These are phyloP conservation scores for Yamadazyma diddensiae DNA, from an alignment of 1,139 yeast genomes.

Conservation along the genomic window DNA sequence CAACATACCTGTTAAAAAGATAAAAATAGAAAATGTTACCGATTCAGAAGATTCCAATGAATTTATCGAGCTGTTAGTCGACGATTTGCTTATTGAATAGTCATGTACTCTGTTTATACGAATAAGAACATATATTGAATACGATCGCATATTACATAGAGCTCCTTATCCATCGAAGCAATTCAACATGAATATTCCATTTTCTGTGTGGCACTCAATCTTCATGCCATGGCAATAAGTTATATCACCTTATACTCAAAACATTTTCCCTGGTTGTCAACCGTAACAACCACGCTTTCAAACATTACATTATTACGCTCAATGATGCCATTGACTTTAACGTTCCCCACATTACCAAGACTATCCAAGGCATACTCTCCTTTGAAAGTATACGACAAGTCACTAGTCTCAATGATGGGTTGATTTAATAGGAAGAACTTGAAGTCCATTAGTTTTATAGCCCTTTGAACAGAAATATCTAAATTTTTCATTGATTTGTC, in stretches of 20 bases:
- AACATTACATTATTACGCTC: slow-evolving; percentile 13
- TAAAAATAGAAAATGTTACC: slow-evolving; percentile 6
- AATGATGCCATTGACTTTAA: slow-evolving; percentile 11
- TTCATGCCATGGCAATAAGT: no score
- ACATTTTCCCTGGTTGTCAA: slow-evolving; percentile 6
- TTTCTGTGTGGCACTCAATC: no score
- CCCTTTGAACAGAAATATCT: slow-evolving; percentile 12
- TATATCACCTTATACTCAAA: slow-evolving; percentile 10
- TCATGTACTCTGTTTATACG: background rate
- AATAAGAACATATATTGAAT: no score
- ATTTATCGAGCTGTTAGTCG: slow-evolving; percentile 10
- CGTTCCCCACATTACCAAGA: slow-evolving; percentile 9
- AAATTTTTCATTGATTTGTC: slow-evolving; percentile 2
- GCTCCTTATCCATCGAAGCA: no score
- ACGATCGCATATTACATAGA: slow-evolving; percentile 4
- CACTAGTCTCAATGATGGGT: slow-evolving; percentile 11
- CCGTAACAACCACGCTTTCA: slow-evolving; percentile 5
- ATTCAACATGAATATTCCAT: no score
- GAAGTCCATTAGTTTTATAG: slow-evolving; percentile 12
- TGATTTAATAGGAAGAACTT: slow-evolving; percentile 14
- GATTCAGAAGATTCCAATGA: slow-evolving; percentile 8
- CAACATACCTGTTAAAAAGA: slow-evolving; percentile 5
- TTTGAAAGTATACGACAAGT: slow-evolving; percentile 8
- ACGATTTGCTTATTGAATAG: slow-evolving; percentile 9
- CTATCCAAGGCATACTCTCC: slow-evolving; percentile 10